phyloP scores from a whole-genome alignment of 2,329 filamentous ascomycete species.

The Diaporthe australafricana region DNA sequence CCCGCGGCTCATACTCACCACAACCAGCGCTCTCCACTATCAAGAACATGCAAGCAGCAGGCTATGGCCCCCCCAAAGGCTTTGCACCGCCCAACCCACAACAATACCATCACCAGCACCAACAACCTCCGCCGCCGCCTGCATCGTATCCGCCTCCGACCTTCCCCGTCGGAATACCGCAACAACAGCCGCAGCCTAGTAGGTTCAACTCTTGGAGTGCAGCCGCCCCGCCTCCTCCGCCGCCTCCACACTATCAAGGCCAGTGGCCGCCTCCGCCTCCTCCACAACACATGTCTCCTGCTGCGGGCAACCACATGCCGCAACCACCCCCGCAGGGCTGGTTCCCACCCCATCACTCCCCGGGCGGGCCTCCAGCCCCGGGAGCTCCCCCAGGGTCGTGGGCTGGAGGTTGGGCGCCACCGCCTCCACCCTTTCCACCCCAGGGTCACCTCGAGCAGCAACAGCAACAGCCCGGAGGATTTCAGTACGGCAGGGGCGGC shows the following conservation, averaged over 20 bases:
- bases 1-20: slow-evolving; percentile 40
- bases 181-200: slow-evolving; percentile 39
- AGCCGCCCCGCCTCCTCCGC: slow-evolving; percentile 47
- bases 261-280: slow-evolving; percentile 56
- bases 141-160: slow-evolving; percentile 42
- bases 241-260: slow-evolving; percentile 53
- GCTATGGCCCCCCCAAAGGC: slow-evolving; percentile 32
- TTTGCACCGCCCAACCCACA: slow-evolving; percentile 36
- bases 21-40: neutral
- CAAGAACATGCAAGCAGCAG: slow-evolving; percentile 18
- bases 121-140: slow-evolving; percentile 39
- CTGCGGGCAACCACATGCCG: slow-evolving; percentile 16
- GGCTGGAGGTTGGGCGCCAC: slow-evolving; percentile 39
- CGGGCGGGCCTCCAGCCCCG: slow-evolving; percentile 1
- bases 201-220: slow-evolving; percentile 39
- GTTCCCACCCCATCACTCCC: slow-evolving; percentile 37
- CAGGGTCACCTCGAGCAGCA: slow-evolving; percentile 33
- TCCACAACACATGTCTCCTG: slow-evolving; percentile 30
- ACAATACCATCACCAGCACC: slow-evolving; percentile 32
- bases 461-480: slow-evolving; percentile 39
- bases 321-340: slow-evolving; percentile 41
- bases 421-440: slow-evolving; percentile 34
- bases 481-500: slow-evolving; percentile 46
- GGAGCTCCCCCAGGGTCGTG: slow-evolving; percentile 38
- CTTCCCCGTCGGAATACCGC: slow-evolving; percentile 38